Base-by-base conservation (phyloP, 257 asterid genomes). In the Ballota nigra region DNA sequence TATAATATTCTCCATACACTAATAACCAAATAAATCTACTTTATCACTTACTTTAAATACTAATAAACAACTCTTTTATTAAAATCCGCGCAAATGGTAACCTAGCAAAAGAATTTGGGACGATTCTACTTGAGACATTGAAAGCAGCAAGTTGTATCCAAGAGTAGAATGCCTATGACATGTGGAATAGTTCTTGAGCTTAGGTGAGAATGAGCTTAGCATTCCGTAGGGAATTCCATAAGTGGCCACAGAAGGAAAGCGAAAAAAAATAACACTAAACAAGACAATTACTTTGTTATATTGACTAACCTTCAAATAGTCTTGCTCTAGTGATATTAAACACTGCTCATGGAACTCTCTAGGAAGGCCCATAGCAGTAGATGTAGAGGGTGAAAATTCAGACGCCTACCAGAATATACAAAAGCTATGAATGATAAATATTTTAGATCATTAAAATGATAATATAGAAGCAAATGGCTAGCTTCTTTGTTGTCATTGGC, bases 131-230 rank as follows among this genome's bases (percentile, higher is more conserved):
- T 62, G 97, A 84, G 83, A 83, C 85, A 65, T 78, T 75, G 72
- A 83, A 73, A 69, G 97, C 97, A 81, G 95, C 97, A 83, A 85
- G 86, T 86, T 89, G 96, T 69, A 85, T 97, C 97, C 99, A 94
- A 79, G 78, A 64, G 78, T 91, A 91, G 77, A 94, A 87, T 63
- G 76, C 81, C 99, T 93, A 85, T 52, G 70, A 60, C 66, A 68
- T 34, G 71, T 63, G 11, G 53, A 33, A 67, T 11, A 40, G 34
- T 26, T 70, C 65, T 20, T 73, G 43, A 63, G 47, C 58, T 68
- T n/a, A 73, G 75, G 49, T 57, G 68, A 51, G 71, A 72, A 66
- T 68, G 69, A 70, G 29, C 62, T 75, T 66, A 51, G 33, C 69
- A 16, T 64, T 74, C 33, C 64, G 63, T 12, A 38, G 67, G 28